phyloP scores from a whole-genome alignment of 2,329 filamentous ascomycete genomes.

The Colletotrichum sp. region DNA sequence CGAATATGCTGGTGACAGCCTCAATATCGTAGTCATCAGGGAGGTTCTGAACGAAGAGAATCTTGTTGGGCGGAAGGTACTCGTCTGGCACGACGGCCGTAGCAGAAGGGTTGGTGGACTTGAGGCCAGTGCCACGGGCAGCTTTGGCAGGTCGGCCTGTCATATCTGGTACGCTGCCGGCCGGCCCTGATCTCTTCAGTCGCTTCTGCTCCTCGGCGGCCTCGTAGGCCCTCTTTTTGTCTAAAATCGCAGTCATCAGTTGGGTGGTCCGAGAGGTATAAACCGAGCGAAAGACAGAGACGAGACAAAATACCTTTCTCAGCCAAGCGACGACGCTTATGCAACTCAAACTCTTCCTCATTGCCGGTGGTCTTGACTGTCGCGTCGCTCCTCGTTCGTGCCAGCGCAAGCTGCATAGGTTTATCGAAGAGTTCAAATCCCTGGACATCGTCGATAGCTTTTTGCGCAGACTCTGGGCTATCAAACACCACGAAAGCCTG shows the following conservation, averaged over 20 bases:
- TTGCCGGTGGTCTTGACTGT: constrained; percentile 78
- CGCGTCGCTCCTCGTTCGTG: constrained; percentile 84
- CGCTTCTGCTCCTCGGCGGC: constrained; percentile 80
- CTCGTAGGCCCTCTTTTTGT: constrained; percentile 82
- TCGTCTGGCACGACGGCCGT: constrained; percentile 90
- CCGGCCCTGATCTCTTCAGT: constrained; percentile 64
- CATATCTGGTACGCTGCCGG: constrained; percentile 47
- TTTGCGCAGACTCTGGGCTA: constrained; percentile 74
- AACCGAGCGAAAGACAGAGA: not conserved
- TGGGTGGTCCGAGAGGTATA: not conserved
- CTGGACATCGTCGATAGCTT: constrained; percentile 87
- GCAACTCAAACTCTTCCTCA: constrained; percentile 82
- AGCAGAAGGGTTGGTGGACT: constrained; percentile 72
- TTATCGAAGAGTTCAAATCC: constrained; percentile 95
- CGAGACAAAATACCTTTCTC: constrained; percentile 75
- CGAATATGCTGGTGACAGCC: constrained; percentile 79
- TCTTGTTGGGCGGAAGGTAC: constrained; percentile 97
- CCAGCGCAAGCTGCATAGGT: constrained; percentile 84
- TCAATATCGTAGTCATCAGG: constrained; percentile 88
- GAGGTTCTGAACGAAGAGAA: constrained; percentile 90
- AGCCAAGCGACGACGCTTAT: constrained; percentile 83
- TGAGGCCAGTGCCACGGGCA: constrained; percentile 75
- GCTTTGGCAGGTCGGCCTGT: constrained; percentile 70
- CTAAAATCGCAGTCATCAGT: constrained; percentile 34
- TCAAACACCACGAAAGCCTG: constrained; percentile 97